Evolutionary conservation across 2,329 filamentous ascomycete species (phyloP).

Genomic region (Trichoderma breve): DNA sequence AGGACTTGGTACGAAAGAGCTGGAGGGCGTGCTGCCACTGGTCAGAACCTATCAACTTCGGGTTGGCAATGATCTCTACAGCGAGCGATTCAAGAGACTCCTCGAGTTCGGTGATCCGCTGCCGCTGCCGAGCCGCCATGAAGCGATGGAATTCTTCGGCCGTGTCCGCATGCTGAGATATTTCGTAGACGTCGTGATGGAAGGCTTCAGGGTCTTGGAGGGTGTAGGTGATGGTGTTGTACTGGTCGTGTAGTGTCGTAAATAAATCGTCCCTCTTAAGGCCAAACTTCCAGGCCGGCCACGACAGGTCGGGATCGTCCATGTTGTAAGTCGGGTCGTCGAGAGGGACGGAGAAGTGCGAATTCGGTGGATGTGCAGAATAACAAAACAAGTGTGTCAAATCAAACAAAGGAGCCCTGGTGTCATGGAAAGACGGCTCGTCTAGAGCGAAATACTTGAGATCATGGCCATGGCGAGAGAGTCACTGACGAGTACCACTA

Average conservation of each 20-base stretch:
- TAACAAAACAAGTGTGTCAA: background rate
- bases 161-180: conserved; percentile 51
- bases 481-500: conserved; percentile 9
- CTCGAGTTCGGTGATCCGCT: conserved; percentile 55
- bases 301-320: conserved; percentile 54
- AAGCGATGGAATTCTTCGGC: conserved; percentile 54
- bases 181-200: conserved; percentile 60
- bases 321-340: conserved; percentile 36
- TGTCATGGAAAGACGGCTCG: conserved; percentile 21
- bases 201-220: conserved; percentile 61
- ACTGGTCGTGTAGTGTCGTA: conserved; percentile 57
- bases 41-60: conserved; percentile 55
- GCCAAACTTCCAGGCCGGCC: conserved; percentile 63
- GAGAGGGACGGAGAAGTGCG: background rate
- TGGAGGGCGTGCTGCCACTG: conserved; percentile 60
- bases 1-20: conserved; percentile 57
- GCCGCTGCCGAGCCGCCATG: conserved; percentile 52
- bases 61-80: conserved; percentile 61
- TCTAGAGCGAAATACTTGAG: conserved; percentile 23
- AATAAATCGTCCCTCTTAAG: conserved; percentile 59
- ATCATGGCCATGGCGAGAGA: conserved; percentile 25
- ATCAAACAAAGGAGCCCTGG: background rate
- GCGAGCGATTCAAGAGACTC: conserved; percentile 55
- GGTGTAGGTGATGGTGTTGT: conserved; percentile 56
- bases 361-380: background rate